A percentile compares a stretch with the other conserved stretches of the same genome.
phyloP scores from a whole-genome alignment of 2,329 filamentous ascomycete species.

The Claviceps humidiphila region DNA sequence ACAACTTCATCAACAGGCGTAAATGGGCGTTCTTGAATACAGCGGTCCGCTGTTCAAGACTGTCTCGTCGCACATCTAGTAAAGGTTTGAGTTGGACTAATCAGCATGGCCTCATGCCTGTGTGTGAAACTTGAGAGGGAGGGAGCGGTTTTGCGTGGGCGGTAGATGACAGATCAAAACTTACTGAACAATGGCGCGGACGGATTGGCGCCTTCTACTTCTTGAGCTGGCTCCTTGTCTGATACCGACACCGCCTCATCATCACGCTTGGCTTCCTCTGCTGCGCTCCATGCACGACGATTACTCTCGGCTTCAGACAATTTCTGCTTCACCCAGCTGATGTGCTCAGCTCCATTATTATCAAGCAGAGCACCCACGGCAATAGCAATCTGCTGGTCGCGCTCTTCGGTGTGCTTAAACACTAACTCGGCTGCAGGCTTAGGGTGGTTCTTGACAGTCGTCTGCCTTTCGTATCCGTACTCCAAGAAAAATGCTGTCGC shows the following conservation, averaged over 20 bases:
- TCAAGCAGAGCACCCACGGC: conserved; percentile 69
- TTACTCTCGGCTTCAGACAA: conserved; percentile 57
- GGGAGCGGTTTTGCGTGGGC: background rate
- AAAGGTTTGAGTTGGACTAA: background rate
- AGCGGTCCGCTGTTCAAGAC: conserved; percentile 52
- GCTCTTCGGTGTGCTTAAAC: conserved; percentile 58
- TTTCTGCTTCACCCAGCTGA: conserved; percentile 71
- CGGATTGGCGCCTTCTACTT: conserved; percentile 16
- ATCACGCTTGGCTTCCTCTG: conserved; percentile 44
- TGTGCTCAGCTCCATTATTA: conserved; percentile 58
- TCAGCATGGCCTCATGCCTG: background rate
- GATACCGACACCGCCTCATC: conserved; percentile 20
- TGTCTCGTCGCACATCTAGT: conserved; percentile 45
- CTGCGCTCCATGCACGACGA: conserved; percentile 64
- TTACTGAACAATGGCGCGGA: conserved; percentile 21
- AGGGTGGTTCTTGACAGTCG: conserved; percentile 48
- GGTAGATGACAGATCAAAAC: conserved; percentile 5
- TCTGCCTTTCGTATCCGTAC: conserved; percentile 77
- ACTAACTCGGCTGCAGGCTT: conserved; percentile 70
- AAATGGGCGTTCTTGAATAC: conserved; percentile 86
- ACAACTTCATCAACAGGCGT: conserved; percentile 67
- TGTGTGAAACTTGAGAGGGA: no score
- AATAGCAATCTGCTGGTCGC: conserved; percentile 62
- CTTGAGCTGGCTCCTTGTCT: conserved; percentile 12
- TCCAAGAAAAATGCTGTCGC: conserved; percentile 78